Evolutionary conservation across 495 filamentous ascomycete genomes (phyloP).

Genomic region (Hyphodiscus hymeniophilus): DNA sequence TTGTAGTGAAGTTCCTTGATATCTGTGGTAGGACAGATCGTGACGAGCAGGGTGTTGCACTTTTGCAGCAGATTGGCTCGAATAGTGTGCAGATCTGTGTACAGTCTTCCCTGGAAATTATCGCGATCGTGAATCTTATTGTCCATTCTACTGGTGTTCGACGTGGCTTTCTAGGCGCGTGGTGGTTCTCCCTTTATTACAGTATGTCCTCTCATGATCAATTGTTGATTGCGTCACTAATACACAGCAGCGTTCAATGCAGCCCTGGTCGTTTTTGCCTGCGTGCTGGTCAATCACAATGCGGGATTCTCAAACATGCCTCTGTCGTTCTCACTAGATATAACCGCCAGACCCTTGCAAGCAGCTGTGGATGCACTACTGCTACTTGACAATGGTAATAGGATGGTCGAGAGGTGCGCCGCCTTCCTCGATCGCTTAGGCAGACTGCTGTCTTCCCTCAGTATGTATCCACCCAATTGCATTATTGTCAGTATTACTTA

Average conservation of each 20-base stretch:
- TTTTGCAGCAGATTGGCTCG: conserved; percentile 25
- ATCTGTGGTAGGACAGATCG: conserved; percentile 5
- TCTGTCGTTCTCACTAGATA: not conserved
- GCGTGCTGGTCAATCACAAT: conserved; percentile 18
- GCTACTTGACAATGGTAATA: conserved; percentile 27
- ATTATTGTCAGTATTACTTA: conserved; percentile 19
- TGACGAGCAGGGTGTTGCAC: conserved; percentile 17
- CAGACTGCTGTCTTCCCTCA: no score
- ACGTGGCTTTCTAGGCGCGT: conserved; percentile 25
- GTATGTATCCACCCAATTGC: no score
- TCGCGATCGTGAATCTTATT: conserved; percentile 22
- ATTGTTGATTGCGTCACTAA: no score
- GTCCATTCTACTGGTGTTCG: conserved; percentile 16
- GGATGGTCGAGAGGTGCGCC: conserved; percentile 28
- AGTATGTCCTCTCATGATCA: no score
- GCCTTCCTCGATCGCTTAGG: conserved; percentile 24
- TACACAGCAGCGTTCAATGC: conserved; percentile 33
- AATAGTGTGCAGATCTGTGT: conserved; percentile 27
- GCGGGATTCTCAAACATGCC: conserved; percentile 9
- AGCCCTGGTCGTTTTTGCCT: conserved; percentile 25
- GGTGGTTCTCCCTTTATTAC: conserved; percentile 31
- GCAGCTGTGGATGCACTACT: conserved; percentile 22
- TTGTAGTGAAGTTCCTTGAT: conserved; percentile 28
- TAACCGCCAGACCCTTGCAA: conserved; percentile 11
- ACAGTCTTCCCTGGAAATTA: conserved; percentile 26